phyloP scores from a whole-genome alignment of 2,329 filamentous ascomycete species.

The Torrubiella hemipterigena region DNA sequence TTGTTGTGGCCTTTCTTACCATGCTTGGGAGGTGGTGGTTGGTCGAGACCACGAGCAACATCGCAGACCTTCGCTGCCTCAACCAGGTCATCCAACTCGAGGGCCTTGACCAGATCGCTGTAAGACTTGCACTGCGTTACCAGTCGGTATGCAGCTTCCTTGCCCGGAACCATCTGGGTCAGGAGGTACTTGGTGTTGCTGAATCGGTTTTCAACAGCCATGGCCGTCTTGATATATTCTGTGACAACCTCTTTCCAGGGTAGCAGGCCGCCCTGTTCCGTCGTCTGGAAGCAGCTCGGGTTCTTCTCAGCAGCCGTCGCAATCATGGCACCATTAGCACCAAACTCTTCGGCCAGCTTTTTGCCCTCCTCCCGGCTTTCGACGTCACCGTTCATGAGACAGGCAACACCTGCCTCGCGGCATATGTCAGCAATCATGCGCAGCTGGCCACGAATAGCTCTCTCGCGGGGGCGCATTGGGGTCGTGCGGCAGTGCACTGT shows the following conservation, averaged over 20 bases:
- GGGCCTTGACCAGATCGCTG: slow-evolving; percentile 48
- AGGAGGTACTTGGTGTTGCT: slow-evolving; percentile 91
- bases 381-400: slow-evolving; percentile 93
- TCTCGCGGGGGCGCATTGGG: slow-evolving; percentile 84
- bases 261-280: slow-evolving; percentile 56
- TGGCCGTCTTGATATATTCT: slow-evolving; percentile 58
- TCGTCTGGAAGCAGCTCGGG: slow-evolving; percentile 68
- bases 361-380: slow-evolving; percentile 60
- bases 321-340: slow-evolving; percentile 95
- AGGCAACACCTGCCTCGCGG: slow-evolving; percentile 74
- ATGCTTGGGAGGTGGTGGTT: slow-evolving; percentile 25
- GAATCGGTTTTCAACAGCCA: slow-evolving; percentile 75
- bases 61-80: slow-evolving; percentile 57
- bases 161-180: slow-evolving; percentile 75
- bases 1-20: slow-evolving; percentile 18
- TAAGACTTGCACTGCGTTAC: slow-evolving; percentile 62
- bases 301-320: slow-evolving; percentile 88
- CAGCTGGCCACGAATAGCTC: slow-evolving; percentile 75
- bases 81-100: slow-evolving; percentile 53
- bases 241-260: slow-evolving; percentile 68
- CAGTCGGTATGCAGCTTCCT: slow-evolving; percentile 47
- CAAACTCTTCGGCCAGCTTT: slow-evolving; percentile 61
- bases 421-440: slow-evolving; percentile 75
- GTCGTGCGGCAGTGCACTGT: slow-evolving; percentile 95
- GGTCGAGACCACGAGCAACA: slow-evolving; percentile 44